Evolutionary conservation across 129 eudicot genomes (phyloP), one percentile per base, ranked within the genome.

Genomic region (Artemisia annua): DNA sequence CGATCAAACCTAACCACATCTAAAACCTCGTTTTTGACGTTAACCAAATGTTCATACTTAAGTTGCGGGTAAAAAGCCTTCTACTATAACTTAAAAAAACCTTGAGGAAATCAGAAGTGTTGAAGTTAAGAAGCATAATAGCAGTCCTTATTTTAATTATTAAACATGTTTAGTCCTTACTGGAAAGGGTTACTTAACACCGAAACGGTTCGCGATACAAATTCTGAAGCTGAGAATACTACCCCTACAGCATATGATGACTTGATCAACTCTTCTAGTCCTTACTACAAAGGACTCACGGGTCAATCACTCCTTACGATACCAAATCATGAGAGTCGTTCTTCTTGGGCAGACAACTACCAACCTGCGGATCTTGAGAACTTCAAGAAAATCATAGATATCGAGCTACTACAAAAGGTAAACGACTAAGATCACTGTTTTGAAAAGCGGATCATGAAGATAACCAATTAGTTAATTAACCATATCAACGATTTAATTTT

Each of bases 381-480:
- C 35, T 87, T 87, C 71, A 78, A 85, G 19, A 87, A 95, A 80
- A 87, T 85, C 32, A 83, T 74, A 75, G 97, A 91, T 0, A 69
- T 72, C 3, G 81, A 82, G 57, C 79, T 87, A 24, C 75, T 78
- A 79, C 19, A 63, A 24, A 11, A 58, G 65, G 88, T 89, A 59
- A 67, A 66, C n/a, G n/a, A n/a, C 32, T 46, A 66, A 55, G 4
- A 52, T 35, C 24, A 28, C 3, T 12, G 17, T 67, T 22, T 74
- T 16, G 2, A 5, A 53, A 28, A 11, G 1, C 7, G 46, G 10
- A 39, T 39, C 46, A 39, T 39, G 8, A 20, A 11, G 11, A 3
- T 26, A 35, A 63, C 3, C 15, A 17, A 55, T 48, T 16, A n/a
- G n/a, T n/a, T 18, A 39, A 39, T 39, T 6, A 48, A 3, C 17